These are phyloP conservation scores for Phialophora macrospora DNA, from an alignment of 2,329 filamentous ascomycete genomes.

Conservation along the genomic window DNA sequence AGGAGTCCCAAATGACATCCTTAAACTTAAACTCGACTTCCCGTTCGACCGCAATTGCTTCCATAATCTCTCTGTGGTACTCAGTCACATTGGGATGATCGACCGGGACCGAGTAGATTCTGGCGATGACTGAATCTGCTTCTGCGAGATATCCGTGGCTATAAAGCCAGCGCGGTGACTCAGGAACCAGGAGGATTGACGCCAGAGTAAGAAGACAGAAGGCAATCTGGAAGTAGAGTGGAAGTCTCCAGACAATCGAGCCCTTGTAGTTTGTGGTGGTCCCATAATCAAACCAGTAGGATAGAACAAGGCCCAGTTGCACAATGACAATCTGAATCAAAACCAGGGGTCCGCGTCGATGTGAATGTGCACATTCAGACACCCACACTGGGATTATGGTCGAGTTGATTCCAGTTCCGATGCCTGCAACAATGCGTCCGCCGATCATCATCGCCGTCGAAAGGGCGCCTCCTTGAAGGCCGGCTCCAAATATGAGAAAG, in stretches of 20 bases:
- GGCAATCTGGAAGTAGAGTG: slow-evolving; percentile 1
- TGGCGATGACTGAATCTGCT: no score
- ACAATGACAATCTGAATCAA: no score
- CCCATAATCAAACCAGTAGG: slow-evolving; percentile 12
- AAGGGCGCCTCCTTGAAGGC: slow-evolving; percentile 37
- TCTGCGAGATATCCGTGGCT: no score
- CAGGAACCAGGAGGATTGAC: not conserved
- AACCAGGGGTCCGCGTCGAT: slow-evolving; percentile 17
- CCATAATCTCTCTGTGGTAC: slow-evolving; percentile 1
- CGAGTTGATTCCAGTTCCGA: slow-evolving; percentile 40
- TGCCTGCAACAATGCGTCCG: slow-evolving; percentile 39
- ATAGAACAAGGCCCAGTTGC: not conserved
- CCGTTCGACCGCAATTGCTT: not conserved
- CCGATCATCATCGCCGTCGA: slow-evolving; percentile 38
- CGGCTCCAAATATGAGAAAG: slow-evolving; percentile 37
- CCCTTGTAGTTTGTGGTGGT: slow-evolving; percentile 1
- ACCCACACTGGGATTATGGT: slow-evolving; percentile 39
- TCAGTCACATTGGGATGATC: not conserved
- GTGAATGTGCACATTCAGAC: slow-evolving; percentile 12
- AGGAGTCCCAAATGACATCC: slow-evolving; percentile 5
- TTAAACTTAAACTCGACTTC: slow-evolving; percentile 5
- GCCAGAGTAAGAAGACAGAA: not conserved
- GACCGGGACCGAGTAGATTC: no score
- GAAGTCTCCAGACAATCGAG: slow-evolving; percentile 3
- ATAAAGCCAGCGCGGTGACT: no score